A percentile compares a stretch with the other conserved stretches of the same genome.
phyloP scores from a whole-genome alignment of 495 filamentous ascomycete species.

The Poronia punctata region DNA sequence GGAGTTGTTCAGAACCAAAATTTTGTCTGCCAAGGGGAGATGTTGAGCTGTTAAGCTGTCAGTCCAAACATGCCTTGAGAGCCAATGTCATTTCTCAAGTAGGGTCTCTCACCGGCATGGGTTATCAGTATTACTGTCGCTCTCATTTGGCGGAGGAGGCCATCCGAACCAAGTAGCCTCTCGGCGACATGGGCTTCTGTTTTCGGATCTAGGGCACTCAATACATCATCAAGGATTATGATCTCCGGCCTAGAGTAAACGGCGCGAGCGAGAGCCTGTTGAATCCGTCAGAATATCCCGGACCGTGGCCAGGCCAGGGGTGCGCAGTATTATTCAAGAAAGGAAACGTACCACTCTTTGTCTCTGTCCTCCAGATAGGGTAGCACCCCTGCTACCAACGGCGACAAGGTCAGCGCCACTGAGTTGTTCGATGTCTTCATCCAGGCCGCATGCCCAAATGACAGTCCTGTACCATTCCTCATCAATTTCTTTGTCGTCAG shows the following conservation, averaged over 20 bases:
- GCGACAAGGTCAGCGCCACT: no score
- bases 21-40: no score
- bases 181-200: constrained; percentile 48
- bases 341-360: constrained; percentile 42
- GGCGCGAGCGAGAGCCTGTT: constrained; percentile 26
- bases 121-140: constrained; percentile 24
- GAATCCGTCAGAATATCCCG: not conserved
- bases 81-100: not conserved
- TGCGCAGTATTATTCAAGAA: not conserved
- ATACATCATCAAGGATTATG: constrained; percentile 24
- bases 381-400: constrained; percentile 52
- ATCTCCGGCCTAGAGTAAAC: constrained; percentile 18
- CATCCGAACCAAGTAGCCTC: constrained; percentile 38
- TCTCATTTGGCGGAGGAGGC: constrained; percentile 26
- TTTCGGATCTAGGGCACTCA: constrained; percentile 23
- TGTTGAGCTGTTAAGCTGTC: not conserved
- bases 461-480: no score
- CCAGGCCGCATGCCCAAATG: no score
- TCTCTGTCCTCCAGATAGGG: constrained; percentile 52
- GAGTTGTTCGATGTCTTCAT: no score
- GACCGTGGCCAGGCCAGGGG: not conserved
- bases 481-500: no score
- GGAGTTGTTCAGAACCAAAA: no score
- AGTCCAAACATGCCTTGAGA: not conserved
- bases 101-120: constrained; percentile 8